Evolutionary conservation across 1,284 basidiomycete species (phyloP), one percentile per base, ranked within the genome.

Genomic region (Trichosporon coremiiforme): DNA sequence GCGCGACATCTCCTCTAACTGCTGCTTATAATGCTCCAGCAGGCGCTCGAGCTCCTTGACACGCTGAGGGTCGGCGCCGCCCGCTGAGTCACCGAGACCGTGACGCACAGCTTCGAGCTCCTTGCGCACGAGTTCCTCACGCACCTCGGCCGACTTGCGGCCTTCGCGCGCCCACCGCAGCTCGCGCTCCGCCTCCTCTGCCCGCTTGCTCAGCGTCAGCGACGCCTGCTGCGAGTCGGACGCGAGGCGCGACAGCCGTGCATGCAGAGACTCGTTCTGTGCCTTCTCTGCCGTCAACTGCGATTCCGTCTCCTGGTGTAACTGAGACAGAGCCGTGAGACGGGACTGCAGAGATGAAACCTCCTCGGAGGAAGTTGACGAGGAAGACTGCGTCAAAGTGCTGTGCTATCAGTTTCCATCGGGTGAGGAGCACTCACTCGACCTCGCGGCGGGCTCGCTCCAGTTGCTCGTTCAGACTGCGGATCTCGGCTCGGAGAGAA

Each of bases 101-200:
- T 36, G n/a, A n/a, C 65, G 47, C 1, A 75, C 29, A 0, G 75
- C 72, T 36, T 79, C 79, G 2, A 79, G 70, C 68, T 84, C 80
- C 38, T 76, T 69, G 66, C 74, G 78, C 0, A 75, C 75, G 22
- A 82, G 65, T 20, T 75, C 71, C 67, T 82, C 78, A 10, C 78
- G 73, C 64, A 72, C 69, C 66, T 84, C 82, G 4, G 80, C 81
- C 31, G 66, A 74, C 3, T 70, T 72, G 29, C 80, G 70, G 0
- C 80, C 81, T 63, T 83, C 80, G 25, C 75, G 77, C 1, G 81
- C 81, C 78, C 81, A 82, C 8, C 83, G 71, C 22, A 77, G 66
- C 62, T 83, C 81, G 22, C 81, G 73, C 70, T 80, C 79, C 5
- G 76, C 71, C 10, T 78, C 77, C 29, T 75, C 73, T 6, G 74